phyloP scores from a whole-genome alignment of 148 eudicot genomes.

The Vaccinium myrtillus region DNA sequence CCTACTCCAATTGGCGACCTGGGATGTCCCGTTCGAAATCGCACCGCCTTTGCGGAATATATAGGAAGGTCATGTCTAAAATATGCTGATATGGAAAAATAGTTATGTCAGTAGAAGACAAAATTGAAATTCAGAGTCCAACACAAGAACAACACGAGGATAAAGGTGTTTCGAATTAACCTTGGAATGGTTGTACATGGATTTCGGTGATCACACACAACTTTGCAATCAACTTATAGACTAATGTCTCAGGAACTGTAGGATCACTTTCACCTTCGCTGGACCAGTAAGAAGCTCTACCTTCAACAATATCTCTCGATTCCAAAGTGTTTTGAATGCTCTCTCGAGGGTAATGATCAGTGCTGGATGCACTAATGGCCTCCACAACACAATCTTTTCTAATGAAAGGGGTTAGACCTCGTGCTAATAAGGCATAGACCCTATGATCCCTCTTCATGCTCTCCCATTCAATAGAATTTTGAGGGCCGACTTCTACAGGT shows the following conservation, averaged over 20 bases:
- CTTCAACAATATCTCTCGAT: slow-evolving; percentile 53
- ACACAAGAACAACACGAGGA: not conserved
- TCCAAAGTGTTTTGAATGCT: slow-evolving; percentile 69
- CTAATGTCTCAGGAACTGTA: slow-evolving; percentile 59
- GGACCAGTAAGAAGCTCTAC: slow-evolving; percentile 76
- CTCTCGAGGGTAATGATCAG: slow-evolving; percentile 80
- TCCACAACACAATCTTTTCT: slow-evolving; percentile 54
- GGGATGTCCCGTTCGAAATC: slow-evolving; percentile 64
- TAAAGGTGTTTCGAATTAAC: slow-evolving; percentile 24
- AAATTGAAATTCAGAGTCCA: not conserved
- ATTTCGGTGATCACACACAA: slow-evolving; percentile 64
- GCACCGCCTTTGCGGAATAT: slow-evolving; percentile 77
- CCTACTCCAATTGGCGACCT: not conserved
- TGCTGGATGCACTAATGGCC: slow-evolving; percentile 77
- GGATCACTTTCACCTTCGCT: slow-evolving; percentile 65
- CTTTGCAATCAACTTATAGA: slow-evolving; percentile 52
- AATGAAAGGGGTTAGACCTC: slow-evolving; percentile 37
- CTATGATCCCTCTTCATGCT: slow-evolving; percentile 49
- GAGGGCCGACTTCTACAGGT: slow-evolving; percentile 34
- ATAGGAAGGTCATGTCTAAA: slow-evolving; percentile 70
- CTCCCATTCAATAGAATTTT: slow-evolving; percentile 35
- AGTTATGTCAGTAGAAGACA: slow-evolving; percentile 10
- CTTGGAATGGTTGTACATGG: slow-evolving; percentile 71
- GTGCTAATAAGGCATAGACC: slow-evolving; percentile 45
- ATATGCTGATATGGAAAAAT: slow-evolving; percentile 50